Percentiles rank a stretch among this genome's conserved stretches.
These are phyloP conservation scores for Hygrophila difformis DNA, from an alignment of 257 asterid species.

Conservation along the genomic window DNA sequence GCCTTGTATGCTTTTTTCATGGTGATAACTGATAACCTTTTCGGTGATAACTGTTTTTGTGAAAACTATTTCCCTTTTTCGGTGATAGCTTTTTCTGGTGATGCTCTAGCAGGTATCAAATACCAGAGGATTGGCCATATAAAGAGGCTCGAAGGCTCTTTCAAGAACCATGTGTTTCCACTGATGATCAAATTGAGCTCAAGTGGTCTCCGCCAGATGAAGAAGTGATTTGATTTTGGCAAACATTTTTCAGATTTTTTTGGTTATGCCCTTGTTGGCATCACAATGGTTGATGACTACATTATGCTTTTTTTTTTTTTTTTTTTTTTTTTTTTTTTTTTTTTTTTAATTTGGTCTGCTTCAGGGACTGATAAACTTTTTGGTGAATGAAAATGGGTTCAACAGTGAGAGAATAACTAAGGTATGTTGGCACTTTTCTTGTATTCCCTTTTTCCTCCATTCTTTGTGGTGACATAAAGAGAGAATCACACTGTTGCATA, in stretches of 20 bases:
- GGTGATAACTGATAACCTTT: too few relatives aligned
- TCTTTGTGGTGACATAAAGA: too few relatives aligned
- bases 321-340: too few relatives aligned
- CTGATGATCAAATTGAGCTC: conserved; percentile 61
- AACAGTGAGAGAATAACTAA: conserved; percentile 79
- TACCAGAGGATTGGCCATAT: conserved; percentile 96
- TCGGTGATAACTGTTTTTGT: too few relatives aligned
- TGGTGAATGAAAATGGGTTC: conserved; percentile 96
- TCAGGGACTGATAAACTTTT: conserved; percentile 73
- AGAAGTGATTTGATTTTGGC: conserved; percentile 47
- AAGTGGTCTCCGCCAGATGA: conserved; percentile 97
- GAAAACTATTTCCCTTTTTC: too few relatives aligned
- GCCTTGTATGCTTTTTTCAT: too few relatives aligned
- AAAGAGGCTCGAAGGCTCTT: conserved; percentile 86
- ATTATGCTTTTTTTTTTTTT: neutral
- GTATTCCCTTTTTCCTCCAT: neutral
- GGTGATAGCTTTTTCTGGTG: too few relatives aligned
- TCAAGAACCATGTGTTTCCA: conserved; percentile 73
- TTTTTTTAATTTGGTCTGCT: conserved; percentile 15
- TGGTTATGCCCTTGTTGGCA: conserved; percentile 11
- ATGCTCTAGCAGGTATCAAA: conserved; percentile 56
- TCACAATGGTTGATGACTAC: conserved; percentile 1
- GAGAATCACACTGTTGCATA: neutral
- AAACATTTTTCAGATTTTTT: conserved; percentile 11
- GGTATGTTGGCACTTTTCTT: conserved; percentile 27